Conservation (phyloP, 2,329 filamentous ascomycete genomes). For the Verticillium albo-atrum region DNA sequence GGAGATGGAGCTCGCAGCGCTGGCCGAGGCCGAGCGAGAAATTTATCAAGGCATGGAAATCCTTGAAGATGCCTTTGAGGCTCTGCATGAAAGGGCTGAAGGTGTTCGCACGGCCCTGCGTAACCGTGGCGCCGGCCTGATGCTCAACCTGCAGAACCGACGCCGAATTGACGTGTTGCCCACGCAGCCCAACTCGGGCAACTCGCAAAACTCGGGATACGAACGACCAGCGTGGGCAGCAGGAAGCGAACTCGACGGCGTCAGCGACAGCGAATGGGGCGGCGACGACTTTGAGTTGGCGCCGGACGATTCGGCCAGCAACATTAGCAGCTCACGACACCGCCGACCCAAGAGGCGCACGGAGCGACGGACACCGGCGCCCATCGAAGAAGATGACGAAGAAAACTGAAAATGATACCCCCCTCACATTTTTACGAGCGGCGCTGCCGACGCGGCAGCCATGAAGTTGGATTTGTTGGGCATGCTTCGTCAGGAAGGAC, state of each 20-base stretch:
- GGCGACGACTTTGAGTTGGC: slow-evolving; percentile 59
- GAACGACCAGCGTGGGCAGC: slow-evolving; percentile 42
- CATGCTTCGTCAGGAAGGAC: neutral
- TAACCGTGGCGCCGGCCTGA: slow-evolving; percentile 75
- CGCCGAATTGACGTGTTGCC: slow-evolving; percentile 52
- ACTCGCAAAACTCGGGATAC: slow-evolving; percentile 37
- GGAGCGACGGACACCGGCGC: slow-evolving; percentile 67
- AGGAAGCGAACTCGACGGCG: slow-evolving; percentile 38
- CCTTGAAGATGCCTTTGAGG: slow-evolving; percentile 90
- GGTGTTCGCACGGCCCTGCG: slow-evolving; percentile 72
- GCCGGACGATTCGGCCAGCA: slow-evolving; percentile 77
- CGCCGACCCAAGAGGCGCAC: slow-evolving; percentile 63
- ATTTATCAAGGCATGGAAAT: slow-evolving; percentile 94
- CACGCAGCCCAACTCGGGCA: slow-evolving; percentile 37
- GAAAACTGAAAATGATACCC: slow-evolving; percentile 34
- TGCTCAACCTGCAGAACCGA: slow-evolving; percentile 57
- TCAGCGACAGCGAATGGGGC: slow-evolving; percentile 55
- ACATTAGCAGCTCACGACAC: slow-evolving; percentile 68
- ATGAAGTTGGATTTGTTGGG: neutral
- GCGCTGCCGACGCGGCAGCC: neutral
- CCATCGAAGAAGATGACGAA: slow-evolving; percentile 68
- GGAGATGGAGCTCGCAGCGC: slow-evolving; percentile 83
- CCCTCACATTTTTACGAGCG: neutral
- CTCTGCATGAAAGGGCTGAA: slow-evolving; percentile 82
- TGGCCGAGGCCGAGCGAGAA: slow-evolving; percentile 88